A percentile compares a stretch with the other conserved stretches of the same genome.
Conservation (phyloP, 768 basidiomycete genomes). For the Royoungia palumana region DNA sequence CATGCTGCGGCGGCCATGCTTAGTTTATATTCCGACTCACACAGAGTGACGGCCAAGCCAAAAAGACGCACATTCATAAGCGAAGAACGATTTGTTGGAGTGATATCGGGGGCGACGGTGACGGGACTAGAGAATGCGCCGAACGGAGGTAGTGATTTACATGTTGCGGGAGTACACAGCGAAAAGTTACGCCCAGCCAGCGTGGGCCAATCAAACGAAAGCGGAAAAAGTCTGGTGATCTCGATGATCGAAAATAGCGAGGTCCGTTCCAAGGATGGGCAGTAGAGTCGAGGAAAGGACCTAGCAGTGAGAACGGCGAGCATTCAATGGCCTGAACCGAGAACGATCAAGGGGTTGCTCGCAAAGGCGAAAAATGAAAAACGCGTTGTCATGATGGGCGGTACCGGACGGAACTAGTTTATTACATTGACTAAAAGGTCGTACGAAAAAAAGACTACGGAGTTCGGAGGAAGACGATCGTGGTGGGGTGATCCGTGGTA, state of each 20-base stretch:
- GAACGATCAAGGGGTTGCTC: constrained; percentile 3
- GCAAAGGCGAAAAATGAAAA: neutral
- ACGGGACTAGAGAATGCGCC: neutral
- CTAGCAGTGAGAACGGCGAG: constrained; percentile 12
- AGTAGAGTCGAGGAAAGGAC: constrained; percentile 5
- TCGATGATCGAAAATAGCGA: constrained; percentile 15
- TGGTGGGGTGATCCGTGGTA: constrained; percentile 1
- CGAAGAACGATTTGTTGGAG: neutral
- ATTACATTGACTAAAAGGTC: neutral
- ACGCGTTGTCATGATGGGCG: constrained; percentile 2
- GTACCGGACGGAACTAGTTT: constrained; percentile 18
- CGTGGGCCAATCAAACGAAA: constrained; percentile 9
- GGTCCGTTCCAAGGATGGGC: constrained; percentile 7
- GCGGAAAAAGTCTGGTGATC: constrained; percentile 13
- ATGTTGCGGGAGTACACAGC: neutral
- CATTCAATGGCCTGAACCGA: neutral
- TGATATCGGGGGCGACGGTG: too few relatives aligned
- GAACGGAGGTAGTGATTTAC: neutral
- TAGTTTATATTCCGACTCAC: neutral
- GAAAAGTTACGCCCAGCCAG: neutral
- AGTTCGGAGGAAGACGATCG: too few relatives aligned
- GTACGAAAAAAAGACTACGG: too few relatives aligned
- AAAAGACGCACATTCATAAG: neutral
- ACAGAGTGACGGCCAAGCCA: neutral
- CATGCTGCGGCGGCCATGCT: constrained; percentile 11